Percentiles rank a stretch among this genome's conserved stretches.
phyloP scores from a whole-genome alignment of 257 asterid species.

The Prunella vulgaris region DNA sequence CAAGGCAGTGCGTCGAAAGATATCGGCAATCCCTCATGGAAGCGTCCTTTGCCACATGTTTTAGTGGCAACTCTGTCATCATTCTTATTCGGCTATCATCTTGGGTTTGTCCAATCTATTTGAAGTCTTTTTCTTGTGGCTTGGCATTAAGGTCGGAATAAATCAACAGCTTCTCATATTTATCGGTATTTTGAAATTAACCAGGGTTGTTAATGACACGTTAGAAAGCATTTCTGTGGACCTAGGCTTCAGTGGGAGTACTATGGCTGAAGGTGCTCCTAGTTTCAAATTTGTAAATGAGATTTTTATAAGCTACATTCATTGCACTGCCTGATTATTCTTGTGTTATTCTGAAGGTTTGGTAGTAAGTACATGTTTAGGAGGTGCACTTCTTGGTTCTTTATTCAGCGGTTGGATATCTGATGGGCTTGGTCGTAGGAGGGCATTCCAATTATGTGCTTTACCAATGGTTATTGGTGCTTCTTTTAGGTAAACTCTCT shows the following conservation, averaged over 20 bases:
- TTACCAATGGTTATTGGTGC: conserved; percentile 89
- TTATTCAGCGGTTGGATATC: conserved; percentile 78
- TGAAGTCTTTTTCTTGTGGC: conserved; percentile 9
- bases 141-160: conserved; percentile 1
- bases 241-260: conserved; percentile 77
- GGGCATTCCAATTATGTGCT: conserved; percentile 83
- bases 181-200: conserved; percentile 21
- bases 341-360: conserved; percentile 46
- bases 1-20: conserved; percentile 43
- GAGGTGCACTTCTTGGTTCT: conserved; percentile 87
- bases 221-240: conserved; percentile 87
- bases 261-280: conserved; percentile 81
- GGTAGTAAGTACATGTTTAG: conserved; percentile 88
- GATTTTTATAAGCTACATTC: not conserved
- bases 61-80: conserved; percentile 82
- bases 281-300: conserved; percentile 2
- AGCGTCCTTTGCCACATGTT: conserved; percentile 78
- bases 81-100: conserved; percentile 91
- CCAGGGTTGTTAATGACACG: conserved; percentile 90
- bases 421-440: conserved; percentile 82
- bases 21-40: conserved; percentile 74
- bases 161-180: conserved; percentile 9
- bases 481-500: conserved; percentile 51
- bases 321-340: conserved; percentile 11
- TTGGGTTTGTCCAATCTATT: conserved; percentile 59